Percentiles rank a stretch among this genome's conserved stretches.
Evolutionary conservation across 257 asterid genomes (phyloP).

Genomic region (Echites panduratus): DNA sequence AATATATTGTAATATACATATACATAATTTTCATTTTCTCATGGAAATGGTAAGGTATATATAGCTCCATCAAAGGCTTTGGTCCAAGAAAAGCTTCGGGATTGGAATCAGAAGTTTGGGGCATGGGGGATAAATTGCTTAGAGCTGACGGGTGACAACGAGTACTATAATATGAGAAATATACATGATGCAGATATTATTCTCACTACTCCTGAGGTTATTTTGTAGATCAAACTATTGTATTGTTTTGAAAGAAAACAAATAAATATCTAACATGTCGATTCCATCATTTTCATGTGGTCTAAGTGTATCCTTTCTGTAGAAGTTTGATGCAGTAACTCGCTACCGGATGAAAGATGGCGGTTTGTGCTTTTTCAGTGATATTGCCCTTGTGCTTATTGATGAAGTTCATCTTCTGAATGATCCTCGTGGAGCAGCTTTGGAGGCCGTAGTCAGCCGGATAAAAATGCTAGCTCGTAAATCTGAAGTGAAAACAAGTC

Average conservation of each 20-base stretch:
- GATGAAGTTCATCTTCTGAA: constrained; percentile 98
- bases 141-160: constrained; percentile 94
- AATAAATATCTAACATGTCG: not conserved
- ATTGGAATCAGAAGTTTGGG: constrained; percentile 82
- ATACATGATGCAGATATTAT: constrained; percentile 92
- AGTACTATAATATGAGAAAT: constrained; percentile 49
- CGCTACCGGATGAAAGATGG: constrained; percentile 87
- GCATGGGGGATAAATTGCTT: constrained; percentile 73
- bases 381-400: constrained; percentile 82
- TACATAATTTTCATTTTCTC: constrained; percentile 1
- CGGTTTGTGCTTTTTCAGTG: constrained; percentile 92
- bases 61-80: constrained; percentile 97
- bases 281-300: not conserved
- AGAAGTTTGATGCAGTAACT: constrained; percentile 96
- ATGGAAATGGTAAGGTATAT: constrained; percentile 57
- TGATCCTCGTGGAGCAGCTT: constrained; percentile 96
- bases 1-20: too few species aligned
- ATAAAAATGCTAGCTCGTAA: constrained; percentile 77
- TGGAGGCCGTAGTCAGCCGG: constrained; percentile 93
- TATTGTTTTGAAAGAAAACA: not conserved
- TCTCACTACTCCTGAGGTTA: constrained; percentile 97
- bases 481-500: constrained; percentile 75
- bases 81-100: constrained; percentile 91
- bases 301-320: constrained; percentile 23
- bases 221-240: constrained; percentile 3